Percentiles rank a stretch among this genome's conserved stretches.
phyloP scores from a whole-genome alignment of 257 asterid genomes.

The Nicotiana benthamiana region DNA sequence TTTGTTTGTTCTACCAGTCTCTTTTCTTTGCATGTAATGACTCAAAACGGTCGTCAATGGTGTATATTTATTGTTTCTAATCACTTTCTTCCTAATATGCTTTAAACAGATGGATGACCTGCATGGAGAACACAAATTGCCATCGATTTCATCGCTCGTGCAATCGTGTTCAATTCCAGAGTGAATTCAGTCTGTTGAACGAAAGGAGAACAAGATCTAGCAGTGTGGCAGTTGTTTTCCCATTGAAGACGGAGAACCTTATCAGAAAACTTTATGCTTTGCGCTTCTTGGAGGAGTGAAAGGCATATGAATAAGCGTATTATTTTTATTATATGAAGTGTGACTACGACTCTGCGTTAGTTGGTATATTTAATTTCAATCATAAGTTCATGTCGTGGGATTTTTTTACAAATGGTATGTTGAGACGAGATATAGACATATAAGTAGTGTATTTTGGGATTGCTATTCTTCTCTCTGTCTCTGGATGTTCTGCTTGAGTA shows the following conservation, averaged over 20 bases:
- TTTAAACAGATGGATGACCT: constrained; percentile 1
- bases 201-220: background rate
- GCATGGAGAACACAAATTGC: background rate
- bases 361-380: background rate
- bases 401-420: background rate
- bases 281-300: background rate
- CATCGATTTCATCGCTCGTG: background rate
- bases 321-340: background rate
- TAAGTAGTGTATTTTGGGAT: background rate
- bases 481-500: background rate
- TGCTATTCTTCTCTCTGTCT: background rate
- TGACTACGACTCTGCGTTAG: background rate
- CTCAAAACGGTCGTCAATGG: background rate
- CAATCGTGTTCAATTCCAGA: background rate
- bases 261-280: background rate
- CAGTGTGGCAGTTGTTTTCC: background rate
- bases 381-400: too few species aligned
- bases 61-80: background rate
- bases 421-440: background rate
- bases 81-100: background rate
- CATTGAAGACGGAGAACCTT: background rate
- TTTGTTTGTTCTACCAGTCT: background rate
- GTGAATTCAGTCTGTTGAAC: background rate
- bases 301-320: background rate
- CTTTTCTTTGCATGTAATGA: background rate